Evolutionary conservation across 345 rosid species (phyloP).

Genomic region (Eucalyptus pumila): DNA sequence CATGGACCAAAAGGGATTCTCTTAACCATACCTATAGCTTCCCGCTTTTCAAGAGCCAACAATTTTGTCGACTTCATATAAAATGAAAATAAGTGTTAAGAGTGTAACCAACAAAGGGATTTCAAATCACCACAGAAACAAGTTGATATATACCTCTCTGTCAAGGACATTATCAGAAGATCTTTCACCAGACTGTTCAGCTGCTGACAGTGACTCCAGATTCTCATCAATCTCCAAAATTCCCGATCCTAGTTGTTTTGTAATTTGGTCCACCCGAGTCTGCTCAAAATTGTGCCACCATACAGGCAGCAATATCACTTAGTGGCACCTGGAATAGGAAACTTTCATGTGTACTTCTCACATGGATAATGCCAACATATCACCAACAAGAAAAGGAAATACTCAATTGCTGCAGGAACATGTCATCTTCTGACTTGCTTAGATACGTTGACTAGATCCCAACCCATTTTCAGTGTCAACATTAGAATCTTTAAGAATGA

Average conservation of each 20-base stretch:
- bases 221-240: conserved; percentile 19
- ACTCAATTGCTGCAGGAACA: conserved; percentile 19
- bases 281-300: conserved; percentile 64
- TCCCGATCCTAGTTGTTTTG: conserved; percentile 47
- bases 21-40: conserved; percentile 52
- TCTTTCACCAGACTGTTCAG: conserved; percentile 12
- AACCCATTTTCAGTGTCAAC: not conserved
- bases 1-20: not conserved
- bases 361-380: conserved; percentile 12
- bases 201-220: conserved; percentile 5
- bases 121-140: not conserved
- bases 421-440: not conserved
- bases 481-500: not conserved
- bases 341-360: conserved; percentile 48
- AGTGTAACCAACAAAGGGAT: not conserved
- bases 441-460: not conserved
- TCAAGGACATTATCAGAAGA: conserved; percentile 11
- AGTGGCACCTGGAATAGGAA: conserved; percentile 58
- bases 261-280: conserved; percentile 88
- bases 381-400: conserved; percentile 26
- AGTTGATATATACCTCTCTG: conserved; percentile 19
- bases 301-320: conserved; percentile 51
- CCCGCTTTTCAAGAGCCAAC: conserved; percentile 68
- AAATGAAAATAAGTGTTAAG: not conserved
- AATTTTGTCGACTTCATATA: conserved; percentile 37